Evolutionary conservation across 768 basidiomycete genomes (phyloP).

Genomic region (Russula brevipes): DNA sequence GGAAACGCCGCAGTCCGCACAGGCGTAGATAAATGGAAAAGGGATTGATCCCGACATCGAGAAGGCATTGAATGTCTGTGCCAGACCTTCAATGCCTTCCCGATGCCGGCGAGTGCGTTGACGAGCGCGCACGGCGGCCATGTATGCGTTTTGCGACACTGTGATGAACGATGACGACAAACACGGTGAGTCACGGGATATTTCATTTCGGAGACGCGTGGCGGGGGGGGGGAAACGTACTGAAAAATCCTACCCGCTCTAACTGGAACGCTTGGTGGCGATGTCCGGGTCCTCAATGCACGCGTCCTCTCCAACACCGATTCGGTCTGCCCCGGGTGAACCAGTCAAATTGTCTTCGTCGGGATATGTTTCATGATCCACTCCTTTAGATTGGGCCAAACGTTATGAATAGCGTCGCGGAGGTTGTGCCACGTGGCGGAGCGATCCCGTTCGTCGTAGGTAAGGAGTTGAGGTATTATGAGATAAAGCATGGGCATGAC

Average conservation of each 20-base stretch:
- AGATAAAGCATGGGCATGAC: no score
- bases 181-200: no score
- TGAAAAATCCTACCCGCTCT: slow-evolving; percentile 1
- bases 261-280: background rate
- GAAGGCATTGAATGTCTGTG: background rate
- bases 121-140: background rate
- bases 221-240: background rate
- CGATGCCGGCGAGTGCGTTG: background rate
- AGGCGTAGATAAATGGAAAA: slow-evolving; percentile 17
- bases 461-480: no score
- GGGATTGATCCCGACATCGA: background rate
- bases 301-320: background rate
- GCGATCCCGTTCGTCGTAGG: background rate
- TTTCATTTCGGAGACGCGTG: no score
- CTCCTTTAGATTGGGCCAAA: background rate
- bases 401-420: background rate
- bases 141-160: background rate
- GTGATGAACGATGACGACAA: no score
- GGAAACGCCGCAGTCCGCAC: background rate
- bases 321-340: background rate
- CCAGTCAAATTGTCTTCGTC: background rate
- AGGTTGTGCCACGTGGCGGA: background rate
- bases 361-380: slow-evolving; percentile 14
- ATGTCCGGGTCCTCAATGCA: background rate
- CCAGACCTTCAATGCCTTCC: no score